A percentile compares a stretch with the other conserved stretches of the same genome.
phyloP scores from a whole-genome alignment of 2,329 filamentous ascomycete species.

The Colletotrichum zoysiae region DNA sequence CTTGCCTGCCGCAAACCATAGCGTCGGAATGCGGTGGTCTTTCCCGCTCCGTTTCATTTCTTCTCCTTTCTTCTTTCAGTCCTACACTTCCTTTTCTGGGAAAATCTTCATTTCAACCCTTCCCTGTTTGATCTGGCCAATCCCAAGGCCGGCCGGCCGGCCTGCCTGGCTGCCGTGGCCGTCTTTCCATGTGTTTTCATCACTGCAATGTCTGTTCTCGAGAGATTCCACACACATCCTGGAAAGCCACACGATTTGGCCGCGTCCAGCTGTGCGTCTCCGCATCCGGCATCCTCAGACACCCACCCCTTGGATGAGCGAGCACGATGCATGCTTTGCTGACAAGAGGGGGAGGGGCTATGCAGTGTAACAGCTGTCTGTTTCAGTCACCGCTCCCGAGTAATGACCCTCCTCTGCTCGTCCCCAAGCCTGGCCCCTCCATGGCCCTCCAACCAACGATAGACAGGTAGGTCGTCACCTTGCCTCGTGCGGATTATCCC shows the following conservation, averaged over 20 bases:
- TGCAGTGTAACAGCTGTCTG: slow-evolving; percentile 31
- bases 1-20: slow-evolving; percentile 19
- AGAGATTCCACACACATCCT: slow-evolving; percentile 18
- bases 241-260: slow-evolving; percentile 31
- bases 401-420: slow-evolving; percentile 22
- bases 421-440: neutral
- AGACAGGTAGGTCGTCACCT: neutral
- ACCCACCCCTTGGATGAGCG: slow-evolving; percentile 20
- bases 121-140: slow-evolving; percentile 4
- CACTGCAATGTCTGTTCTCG: slow-evolving; percentile 29
- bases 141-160: neutral
- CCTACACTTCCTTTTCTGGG: neutral
- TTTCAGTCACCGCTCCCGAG: slow-evolving; percentile 37
- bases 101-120: slow-evolving; percentile 25
- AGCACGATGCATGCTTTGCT: slow-evolving; percentile 17
- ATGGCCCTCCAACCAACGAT: neutral
- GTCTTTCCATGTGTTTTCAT: slow-evolving; percentile 20
- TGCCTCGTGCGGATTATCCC: slow-evolving; percentile 2
- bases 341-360: neutral
- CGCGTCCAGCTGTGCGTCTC: slow-evolving; percentile 33
- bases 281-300: slow-evolving; percentile 36
- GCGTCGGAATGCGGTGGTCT: slow-evolving; percentile 1
- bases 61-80: neutral
- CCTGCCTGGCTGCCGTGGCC: neutral
- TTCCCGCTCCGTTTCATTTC: slow-evolving; percentile 17